These are phyloP conservation scores for Combretum micranthum DNA, from an alignment of 345 rosid species.

Conservation along the genomic window DNA sequence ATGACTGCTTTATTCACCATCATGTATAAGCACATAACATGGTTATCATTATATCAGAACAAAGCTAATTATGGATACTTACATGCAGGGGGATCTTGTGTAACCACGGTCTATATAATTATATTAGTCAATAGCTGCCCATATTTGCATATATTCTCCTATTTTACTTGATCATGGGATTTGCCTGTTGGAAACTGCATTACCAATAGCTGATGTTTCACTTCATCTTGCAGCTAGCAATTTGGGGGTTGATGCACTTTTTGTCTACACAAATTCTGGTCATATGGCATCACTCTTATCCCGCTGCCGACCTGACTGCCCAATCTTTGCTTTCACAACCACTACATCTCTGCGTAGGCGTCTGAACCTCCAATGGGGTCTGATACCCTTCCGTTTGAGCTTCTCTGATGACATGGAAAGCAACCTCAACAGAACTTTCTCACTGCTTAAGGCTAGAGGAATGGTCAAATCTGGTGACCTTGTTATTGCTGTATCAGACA, in stretches of 20 bases:
- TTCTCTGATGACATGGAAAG: slow-evolving; percentile 93
- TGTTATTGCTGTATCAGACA: slow-evolving; percentile 90
- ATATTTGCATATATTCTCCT: too few species aligned
- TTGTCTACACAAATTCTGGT: slow-evolving; percentile 86
- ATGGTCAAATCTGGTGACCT: slow-evolving; percentile 98
- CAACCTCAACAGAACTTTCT: slow-evolving; percentile 86
- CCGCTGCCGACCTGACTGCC: slow-evolving; percentile 96
- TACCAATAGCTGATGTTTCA: not conserved
- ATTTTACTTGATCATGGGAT: too few species aligned
- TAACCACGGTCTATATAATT: too few species aligned
- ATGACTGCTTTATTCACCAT: too few species aligned
- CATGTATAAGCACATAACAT: too few species aligned
- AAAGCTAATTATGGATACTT: too few species aligned
- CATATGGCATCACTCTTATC: slow-evolving; percentile 96
- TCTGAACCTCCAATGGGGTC: slow-evolving; percentile 94
- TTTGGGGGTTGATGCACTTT: slow-evolving; percentile 83
- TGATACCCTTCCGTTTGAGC: slow-evolving; percentile 92
- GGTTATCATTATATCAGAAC: too few species aligned
- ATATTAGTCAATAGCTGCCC: too few species aligned
- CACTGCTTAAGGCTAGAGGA: slow-evolving; percentile 90
- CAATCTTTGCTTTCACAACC: slow-evolving; percentile 88
- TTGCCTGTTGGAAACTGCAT: not conserved
- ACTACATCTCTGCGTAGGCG: slow-evolving; percentile 76
- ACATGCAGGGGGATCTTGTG: too few species aligned
- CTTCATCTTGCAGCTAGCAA: slow-evolving; percentile 71